phyloP scores from a whole-genome alignment of 345 rosid genomes.

The Angophora floribunda region DNA sequence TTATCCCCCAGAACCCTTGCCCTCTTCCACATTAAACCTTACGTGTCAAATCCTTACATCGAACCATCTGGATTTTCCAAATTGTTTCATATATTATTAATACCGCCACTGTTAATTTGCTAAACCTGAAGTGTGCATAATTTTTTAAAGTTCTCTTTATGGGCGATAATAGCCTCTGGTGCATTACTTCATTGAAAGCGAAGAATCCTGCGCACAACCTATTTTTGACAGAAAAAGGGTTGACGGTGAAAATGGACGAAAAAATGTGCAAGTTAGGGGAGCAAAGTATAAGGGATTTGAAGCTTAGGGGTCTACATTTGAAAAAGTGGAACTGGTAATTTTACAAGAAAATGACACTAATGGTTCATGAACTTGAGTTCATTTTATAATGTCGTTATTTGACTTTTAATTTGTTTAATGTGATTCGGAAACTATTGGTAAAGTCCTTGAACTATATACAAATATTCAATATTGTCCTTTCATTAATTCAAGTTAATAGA shows the following conservation, averaged over 20 bases:
- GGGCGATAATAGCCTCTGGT: not conserved
- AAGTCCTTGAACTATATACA: not conserved
- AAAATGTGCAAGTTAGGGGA: not conserved
- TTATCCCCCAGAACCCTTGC: not conserved
- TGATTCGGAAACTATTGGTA: not conserved
- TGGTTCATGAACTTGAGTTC: not conserved
- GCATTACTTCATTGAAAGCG: not conserved
- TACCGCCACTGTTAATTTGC: not conserved
- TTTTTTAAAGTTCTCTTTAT: not conserved
- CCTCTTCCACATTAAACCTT: not conserved
- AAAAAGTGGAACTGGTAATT: not conserved
- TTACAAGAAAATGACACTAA: not conserved
- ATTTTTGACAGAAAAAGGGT: not conserved
- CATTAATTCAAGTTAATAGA: not conserved
- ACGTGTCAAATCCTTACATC: not conserved
- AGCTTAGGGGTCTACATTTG: not conserved
- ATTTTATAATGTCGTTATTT: not conserved
- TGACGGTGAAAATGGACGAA: not conserved
- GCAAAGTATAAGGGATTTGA: not conserved
- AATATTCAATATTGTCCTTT: not conserved
- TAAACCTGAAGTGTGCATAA: not conserved
- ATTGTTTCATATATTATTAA: not conserved
- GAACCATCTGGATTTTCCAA: not conserved
- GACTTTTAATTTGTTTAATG: not conserved
- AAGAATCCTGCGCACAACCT: not conserved